Base-by-base conservation (phyloP, 176 grass and related monocot genomes). In the Triticum urartu region DNA sequence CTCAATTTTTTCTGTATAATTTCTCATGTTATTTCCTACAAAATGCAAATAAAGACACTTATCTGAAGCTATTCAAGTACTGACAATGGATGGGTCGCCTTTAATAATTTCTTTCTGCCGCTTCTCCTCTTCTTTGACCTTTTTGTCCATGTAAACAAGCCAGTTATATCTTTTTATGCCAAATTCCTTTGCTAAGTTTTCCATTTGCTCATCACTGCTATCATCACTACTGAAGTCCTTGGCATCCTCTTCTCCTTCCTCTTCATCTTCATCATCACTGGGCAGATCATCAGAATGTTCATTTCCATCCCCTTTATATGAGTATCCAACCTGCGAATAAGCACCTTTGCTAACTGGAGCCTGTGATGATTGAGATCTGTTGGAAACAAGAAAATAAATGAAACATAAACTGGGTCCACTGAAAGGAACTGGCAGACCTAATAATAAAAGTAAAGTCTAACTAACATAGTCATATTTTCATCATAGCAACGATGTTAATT, bases 81-180 rank as follows among this genome's bases (percentile, higher is more conserved):
- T 94, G 89, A 99, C 97, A 15, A 96, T 89, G 64, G 97, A 87
- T 86, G 94, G 97, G 68, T 99, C 92, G 72, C 97, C 97, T 96
- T 92, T 96, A 72, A 99, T 92, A 81, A 94, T 81, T 93, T 97
- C 94, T 80, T 99, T 99, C 68, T 96, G 94, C 10, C 90, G 85
- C 69, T 91, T 95, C 86, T 97, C 97, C 82, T 99, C 92, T 86
- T 99, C 97, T 84, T 99, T 99, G 64, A 87, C 82, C 59, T 91
- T 99, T 87, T 96, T 99, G 38, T 99, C 97, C 92, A 90, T 96
- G 86, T 97, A 99, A 79, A 99, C 89, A 81, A 99, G 97, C 93
- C 94, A 99, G 79, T 94, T 96, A 79, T 99, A 99, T 92, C 92
- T 96, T 85, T 91, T 95, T 56, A 99, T 52, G 28, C 97, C 97